Conservation (phyloP, 495 filamentous ascomycete genomes). For the Talaromyces borbonicus region DNA sequence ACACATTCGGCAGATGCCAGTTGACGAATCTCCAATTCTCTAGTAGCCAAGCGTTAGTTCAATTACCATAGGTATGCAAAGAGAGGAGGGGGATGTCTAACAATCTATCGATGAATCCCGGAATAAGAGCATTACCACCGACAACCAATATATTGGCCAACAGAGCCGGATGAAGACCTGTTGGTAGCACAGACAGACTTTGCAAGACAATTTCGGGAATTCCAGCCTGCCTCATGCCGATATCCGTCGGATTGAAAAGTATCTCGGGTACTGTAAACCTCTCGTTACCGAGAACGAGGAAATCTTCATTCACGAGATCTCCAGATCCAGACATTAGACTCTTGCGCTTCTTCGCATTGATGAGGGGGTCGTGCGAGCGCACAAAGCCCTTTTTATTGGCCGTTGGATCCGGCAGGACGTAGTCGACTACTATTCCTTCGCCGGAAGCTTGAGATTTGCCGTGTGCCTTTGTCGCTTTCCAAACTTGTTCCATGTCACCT, state of each 20-base stretch:
- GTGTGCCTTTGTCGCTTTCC: constrained; percentile 63
- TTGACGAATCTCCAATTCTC: constrained; percentile 61
- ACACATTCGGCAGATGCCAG: constrained; percentile 68
- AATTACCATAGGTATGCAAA: neutral
- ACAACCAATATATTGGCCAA: constrained; percentile 83
- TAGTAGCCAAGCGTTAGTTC: constrained; percentile 16
- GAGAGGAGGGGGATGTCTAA: constrained; percentile 18
- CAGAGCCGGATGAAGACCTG: constrained; percentile 65
- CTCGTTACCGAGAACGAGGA: constrained; percentile 81
- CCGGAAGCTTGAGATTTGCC: constrained; percentile 23
- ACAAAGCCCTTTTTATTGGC: constrained; percentile 59
- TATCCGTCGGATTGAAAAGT: constrained; percentile 75
- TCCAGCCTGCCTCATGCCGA: constrained; percentile 80
- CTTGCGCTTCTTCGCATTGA: constrained; percentile 53
- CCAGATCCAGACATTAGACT: constrained; percentile 36
- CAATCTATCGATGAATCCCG: constrained; percentile 75
- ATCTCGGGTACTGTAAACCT: constrained; percentile 86
- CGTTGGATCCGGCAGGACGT: constrained; percentile 88
- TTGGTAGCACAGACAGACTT: constrained; percentile 63
- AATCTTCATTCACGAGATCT: constrained; percentile 60
- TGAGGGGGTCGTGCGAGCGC: constrained; percentile 61
- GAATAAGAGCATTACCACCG: constrained; percentile 72
- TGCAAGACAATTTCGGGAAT: constrained; percentile 74
- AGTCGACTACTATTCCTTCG: constrained; percentile 80
- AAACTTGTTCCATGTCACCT: constrained; percentile 67